phyloP scores from a whole-genome alignment of 345 rosid genomes.

The Eucalyptus victrix region DNA sequence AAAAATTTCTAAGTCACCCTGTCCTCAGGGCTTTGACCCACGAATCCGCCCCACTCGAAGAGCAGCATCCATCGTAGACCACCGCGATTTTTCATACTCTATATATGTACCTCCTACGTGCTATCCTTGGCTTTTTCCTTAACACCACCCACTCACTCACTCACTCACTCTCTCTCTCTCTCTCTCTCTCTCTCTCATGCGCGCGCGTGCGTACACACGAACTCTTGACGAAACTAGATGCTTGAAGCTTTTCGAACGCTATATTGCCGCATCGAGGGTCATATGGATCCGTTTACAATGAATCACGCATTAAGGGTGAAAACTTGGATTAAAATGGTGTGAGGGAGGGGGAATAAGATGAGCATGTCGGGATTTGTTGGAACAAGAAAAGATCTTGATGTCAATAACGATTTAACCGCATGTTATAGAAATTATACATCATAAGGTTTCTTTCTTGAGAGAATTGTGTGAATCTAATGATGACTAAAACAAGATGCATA shows the following conservation, averaged over 20 bases:
- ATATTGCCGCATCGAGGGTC: neutral
- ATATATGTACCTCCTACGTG: neutral
- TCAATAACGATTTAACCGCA: neutral
- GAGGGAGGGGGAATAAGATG: neutral
- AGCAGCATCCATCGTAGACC: neutral
- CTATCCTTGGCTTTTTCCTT: neutral
- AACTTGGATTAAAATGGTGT: neutral
- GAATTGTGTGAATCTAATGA: neutral
- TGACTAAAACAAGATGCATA: neutral
- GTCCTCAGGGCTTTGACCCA: slow-evolving; percentile 27
- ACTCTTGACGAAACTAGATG: neutral
- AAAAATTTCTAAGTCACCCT: neutral
- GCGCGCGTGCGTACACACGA: neutral
- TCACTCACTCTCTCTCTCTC: neutral
- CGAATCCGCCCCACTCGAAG: slow-evolving; percentile 13
- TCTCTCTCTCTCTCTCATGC: neutral
- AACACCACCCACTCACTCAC: neutral
- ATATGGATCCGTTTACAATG: neutral
- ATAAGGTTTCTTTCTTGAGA: neutral
- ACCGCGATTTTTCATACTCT: neutral
- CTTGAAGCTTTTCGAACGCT: neutral
- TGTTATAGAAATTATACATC: neutral
- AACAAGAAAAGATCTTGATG: neutral
- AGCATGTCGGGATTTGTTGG: neutral
- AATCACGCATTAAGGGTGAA: neutral